phyloP scores from a whole-genome alignment of 305 asterid species.

The Fraxinus latifolia region DNA sequence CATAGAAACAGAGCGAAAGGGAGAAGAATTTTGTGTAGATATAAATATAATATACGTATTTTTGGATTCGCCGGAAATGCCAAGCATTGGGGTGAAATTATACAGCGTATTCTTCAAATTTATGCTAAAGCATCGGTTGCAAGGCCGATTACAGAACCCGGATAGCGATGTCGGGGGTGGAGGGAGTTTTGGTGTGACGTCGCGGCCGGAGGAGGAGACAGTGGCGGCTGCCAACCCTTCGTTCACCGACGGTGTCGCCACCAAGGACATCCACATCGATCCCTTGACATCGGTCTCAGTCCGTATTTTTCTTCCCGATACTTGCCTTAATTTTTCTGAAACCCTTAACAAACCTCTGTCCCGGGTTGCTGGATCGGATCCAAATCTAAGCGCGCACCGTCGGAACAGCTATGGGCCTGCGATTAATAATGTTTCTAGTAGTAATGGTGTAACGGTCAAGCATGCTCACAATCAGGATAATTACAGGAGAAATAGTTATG shows the following conservation, averaged over 20 bases:
- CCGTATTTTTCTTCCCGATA: constrained; percentile 72
- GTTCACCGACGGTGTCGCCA: constrained; percentile 81
- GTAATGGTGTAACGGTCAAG: constrained; percentile 22
- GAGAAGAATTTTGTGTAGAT: background rate
- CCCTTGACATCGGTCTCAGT: constrained; percentile 58
- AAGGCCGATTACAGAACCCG: constrained; percentile 56
- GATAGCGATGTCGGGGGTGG: constrained; percentile 31
- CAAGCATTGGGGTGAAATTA: constrained; percentile 79
- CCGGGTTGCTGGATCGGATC: constrained; percentile 40
- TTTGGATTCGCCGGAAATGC: constrained; percentile 48
- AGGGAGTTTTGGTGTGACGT: constrained; percentile 68
- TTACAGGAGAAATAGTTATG: constrained; percentile 55
- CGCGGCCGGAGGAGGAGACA: constrained; percentile 74
- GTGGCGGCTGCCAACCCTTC: constrained; percentile 60
- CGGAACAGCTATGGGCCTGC: constrained; percentile 53
- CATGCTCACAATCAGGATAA: constrained; percentile 27
- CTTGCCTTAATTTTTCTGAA: constrained; percentile 49
- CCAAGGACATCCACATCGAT: constrained; percentile 80
- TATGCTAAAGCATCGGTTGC: constrained; percentile 77
- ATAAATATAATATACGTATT: background rate
- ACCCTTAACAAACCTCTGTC: constrained; percentile 27
- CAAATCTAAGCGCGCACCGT: constrained; percentile 32
- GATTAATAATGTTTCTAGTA: constrained; percentile 26
- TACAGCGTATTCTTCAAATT: constrained; percentile 87
- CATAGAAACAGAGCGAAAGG: background rate